phyloP scores from a whole-genome alignment of 1,284 basidiomycete genomes.

The Tilletia setariae region DNA sequence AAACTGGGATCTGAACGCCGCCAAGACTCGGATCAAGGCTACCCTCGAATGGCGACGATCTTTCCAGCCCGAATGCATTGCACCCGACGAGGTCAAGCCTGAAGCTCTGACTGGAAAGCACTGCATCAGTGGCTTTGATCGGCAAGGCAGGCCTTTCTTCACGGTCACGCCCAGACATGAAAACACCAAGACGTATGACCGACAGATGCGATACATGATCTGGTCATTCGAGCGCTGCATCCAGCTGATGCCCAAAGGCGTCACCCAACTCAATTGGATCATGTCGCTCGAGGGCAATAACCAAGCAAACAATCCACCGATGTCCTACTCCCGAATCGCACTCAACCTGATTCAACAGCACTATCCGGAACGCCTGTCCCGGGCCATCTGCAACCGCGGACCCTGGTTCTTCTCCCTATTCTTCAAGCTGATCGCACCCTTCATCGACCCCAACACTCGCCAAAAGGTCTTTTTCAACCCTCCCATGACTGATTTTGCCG shows the following conservation, averaged over 20 bases:
- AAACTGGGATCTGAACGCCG: conserved; percentile 43
- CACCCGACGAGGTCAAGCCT: conserved; percentile 36
- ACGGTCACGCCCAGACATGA: conserved; percentile 48
- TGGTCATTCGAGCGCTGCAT: conserved; percentile 48
- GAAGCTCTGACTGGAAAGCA: conserved; percentile 51
- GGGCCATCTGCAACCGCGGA: conserved; percentile 78
- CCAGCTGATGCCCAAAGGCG: conserved; percentile 42
- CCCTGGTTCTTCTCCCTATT: conserved; percentile 58
- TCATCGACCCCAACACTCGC: conserved; percentile 82
- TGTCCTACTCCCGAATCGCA: conserved; percentile 33
- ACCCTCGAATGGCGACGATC: conserved; percentile 49
- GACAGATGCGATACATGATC: conserved; percentile 49
- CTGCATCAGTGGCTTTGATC: conserved; percentile 48
- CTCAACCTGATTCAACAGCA: conserved; percentile 78
- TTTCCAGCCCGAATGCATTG: conserved; percentile 48
- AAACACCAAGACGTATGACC: conserved; percentile 42
- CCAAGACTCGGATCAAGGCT: conserved; percentile 30
- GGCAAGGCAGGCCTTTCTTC: conserved; percentile 41
- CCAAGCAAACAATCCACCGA: conserved; percentile 36
- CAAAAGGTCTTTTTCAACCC: conserved; percentile 86
- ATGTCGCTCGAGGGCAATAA: conserved; percentile 44
- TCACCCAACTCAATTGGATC: conserved; percentile 42
- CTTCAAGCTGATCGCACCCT: conserved; percentile 80
- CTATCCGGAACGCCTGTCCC: conserved; percentile 82
- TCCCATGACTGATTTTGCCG: conserved; percentile 71